Percentiles rank a stretch among this genome's conserved stretches.
Conservation (phyloP, 768 basidiomycete species). For the Termitomyces sp. region DNA sequence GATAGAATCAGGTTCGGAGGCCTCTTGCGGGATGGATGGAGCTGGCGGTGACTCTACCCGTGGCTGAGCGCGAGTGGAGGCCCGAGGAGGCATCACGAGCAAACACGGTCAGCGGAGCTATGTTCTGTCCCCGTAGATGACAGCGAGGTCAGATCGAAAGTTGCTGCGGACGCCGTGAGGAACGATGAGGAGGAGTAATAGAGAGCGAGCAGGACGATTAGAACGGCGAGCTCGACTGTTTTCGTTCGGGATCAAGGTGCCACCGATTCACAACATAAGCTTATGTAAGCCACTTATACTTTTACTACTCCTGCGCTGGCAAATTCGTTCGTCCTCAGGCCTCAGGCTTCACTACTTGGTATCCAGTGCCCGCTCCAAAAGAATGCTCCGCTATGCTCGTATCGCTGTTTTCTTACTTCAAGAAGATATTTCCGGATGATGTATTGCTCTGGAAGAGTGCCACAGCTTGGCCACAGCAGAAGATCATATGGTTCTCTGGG, state of each 20-base stretch:
- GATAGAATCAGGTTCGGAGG: constrained; percentile 36
- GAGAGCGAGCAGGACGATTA: constrained; percentile 14
- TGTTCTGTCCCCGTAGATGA: constrained; percentile 5
- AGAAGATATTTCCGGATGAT: background rate
- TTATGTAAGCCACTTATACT: constrained; percentile 13
- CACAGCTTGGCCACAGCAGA: background rate
- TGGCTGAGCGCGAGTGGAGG: constrained; percentile 37
- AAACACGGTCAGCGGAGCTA: constrained; percentile 9
- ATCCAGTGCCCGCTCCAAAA: background rate
- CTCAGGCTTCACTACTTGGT: background rate
- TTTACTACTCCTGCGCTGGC: background rate
- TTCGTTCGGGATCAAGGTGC: constrained; percentile 19
- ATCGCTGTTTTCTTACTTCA: background rate
- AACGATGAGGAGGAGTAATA: background rate
- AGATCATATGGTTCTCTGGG: background rate
- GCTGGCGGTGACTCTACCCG: constrained; percentile 28
- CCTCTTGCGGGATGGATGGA: constrained; percentile 26
- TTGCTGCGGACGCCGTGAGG: background rate
- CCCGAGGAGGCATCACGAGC: constrained; percentile 56
- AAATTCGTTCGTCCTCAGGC: background rate
- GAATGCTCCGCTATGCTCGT: background rate
- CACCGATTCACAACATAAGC: constrained; percentile 12
- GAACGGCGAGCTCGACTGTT: constrained; percentile 16
- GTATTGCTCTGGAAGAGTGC: no score
- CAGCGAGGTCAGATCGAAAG: background rate